Evolutionary conservation across 106 monocot species (phyloP).

Genomic region (Dendrobium officinale): DNA sequence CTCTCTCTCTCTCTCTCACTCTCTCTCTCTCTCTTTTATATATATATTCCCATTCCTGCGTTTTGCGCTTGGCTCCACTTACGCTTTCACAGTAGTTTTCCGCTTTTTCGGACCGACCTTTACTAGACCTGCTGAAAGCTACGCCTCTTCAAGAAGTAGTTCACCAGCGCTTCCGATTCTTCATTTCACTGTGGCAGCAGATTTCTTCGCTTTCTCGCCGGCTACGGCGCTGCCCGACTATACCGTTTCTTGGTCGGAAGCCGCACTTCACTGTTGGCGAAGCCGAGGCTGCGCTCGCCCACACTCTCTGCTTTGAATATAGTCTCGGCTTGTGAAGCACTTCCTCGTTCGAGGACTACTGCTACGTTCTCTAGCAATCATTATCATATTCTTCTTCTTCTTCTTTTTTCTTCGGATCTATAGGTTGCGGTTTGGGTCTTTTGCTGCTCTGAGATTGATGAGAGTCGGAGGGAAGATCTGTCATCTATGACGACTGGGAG

Average conservation of each 20-base stretch:
- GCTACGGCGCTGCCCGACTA: not conserved
- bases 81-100: not conserved
- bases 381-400: not conserved
- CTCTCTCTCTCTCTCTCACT: too few relatives aligned
- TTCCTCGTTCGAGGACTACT: not conserved
- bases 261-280: not conserved
- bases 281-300: not conserved
- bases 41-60: not conserved
- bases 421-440: slow-evolving; percentile 8
- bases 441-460: slow-evolving; percentile 30
- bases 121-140: not conserved
- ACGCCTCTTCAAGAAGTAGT: not conserved
- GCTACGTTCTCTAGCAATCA: not conserved
- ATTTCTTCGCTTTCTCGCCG: not conserved
- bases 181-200: not conserved
- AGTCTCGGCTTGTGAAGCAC: not conserved
- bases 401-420: not conserved
- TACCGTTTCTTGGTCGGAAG: not conserved
- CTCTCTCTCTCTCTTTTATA: too few relatives aligned
- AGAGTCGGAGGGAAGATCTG: slow-evolving; percentile 34
- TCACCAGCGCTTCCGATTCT: not conserved
- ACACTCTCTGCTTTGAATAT: not conserved
- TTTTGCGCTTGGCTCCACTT: not conserved
- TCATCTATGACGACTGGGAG: slow-evolving; percentile 57
- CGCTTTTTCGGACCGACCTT: not conserved